Evolutionary conservation across 2,329 filamentous ascomycete species (phyloP), one percentile per base, ranked within the genome.

Genomic region (Monilinia fructigena): DNA sequence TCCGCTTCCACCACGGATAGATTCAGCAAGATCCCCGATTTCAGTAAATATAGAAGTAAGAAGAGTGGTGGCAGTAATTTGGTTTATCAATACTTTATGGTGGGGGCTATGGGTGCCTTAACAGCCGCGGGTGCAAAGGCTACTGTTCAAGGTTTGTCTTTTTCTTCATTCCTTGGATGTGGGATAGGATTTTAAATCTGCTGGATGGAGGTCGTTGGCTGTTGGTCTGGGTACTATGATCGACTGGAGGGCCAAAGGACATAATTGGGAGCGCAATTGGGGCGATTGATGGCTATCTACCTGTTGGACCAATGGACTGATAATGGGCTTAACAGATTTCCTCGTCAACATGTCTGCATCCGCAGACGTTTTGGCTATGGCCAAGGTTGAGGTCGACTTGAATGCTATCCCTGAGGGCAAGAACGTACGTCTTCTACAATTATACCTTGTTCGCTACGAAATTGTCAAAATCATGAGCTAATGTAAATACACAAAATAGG

Each of bases 341-440:
- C 86, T 99, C 72, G 92, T 97, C 84, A 99, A 97, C 88, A 98
- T 99, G 96, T 96, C 94, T 76, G 95, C 95, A 71, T 99, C 95
- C 70, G 95, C 95, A 81, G 95, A 99, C 78, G 93, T 99, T 78
- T 83, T 99, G 82, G 95, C 96, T 79, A 96, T 97, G 89, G 95
- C 95, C 81, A 99, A 99, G 89, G 95, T 99, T 75, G 95, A 99
- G 85, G 90, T 99, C 75, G 92, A 97, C 80, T 90, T 99, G 73
- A 85, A 84, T 76, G 80, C 92, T 72, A 98, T 99, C 76, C 95
- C 95, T 70, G 94, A 98, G 85, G 95, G 95, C 86, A 99, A 98
- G 91, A 99, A 99, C 84, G 95, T 93, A 84, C 79, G 90, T 84
- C 11, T n/a, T 16, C n/a, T 53, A 47, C n/a, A 16, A n/a, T 4